Evolutionary conservation across 1,139 yeast species (phyloP).

Genomic region (Zygoascus meyerae): DNA sequence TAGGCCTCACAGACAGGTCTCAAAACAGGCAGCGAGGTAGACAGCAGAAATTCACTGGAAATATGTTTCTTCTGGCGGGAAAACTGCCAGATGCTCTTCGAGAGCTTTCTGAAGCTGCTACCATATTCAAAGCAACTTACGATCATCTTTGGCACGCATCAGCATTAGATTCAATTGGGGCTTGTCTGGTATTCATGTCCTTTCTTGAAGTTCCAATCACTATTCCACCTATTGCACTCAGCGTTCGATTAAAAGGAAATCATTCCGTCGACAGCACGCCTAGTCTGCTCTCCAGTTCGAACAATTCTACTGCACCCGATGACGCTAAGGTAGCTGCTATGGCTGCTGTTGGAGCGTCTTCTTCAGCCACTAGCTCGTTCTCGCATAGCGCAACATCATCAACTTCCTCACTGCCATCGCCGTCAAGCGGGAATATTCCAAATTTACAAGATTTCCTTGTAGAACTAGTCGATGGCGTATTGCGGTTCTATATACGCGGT

Average conservation of each 20-base stretch:
- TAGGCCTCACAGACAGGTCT: conserved; percentile 45
- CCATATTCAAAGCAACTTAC: conserved; percentile 51
- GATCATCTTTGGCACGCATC: conserved; percentile 88
- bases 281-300: conserved; percentile 1
- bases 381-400: conserved; percentile 15
- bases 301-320: conserved; percentile 12
- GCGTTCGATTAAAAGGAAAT: neutral
- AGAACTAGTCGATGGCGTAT: conserved; percentile 44
- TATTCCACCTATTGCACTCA: conserved; percentile 46
- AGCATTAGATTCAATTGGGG: conserved; percentile 73
- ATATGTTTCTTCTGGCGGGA: conserved; percentile 75
- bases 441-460: conserved; percentile 47
- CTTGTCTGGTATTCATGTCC: conserved; percentile 56
- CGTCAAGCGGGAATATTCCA: conserved; percentile 20
- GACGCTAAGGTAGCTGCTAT: conserved; percentile 6
- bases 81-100: conserved; percentile 63
- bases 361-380: conserved; percentile 14
- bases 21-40: conserved; percentile 61
- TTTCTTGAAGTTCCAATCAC: conserved; percentile 55
- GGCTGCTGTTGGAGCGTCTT: conserved; percentile 1
- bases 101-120: conserved; percentile 67
- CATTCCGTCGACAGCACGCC: conserved; percentile 2
- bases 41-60: conserved; percentile 68
- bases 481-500: conserved; percentile 54
- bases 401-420: conserved; percentile 19